These are phyloP conservation scores for Nemania bipapillata DNA, from an alignment of 2,329 filamentous ascomycete species.

Conservation along the genomic window DNA sequence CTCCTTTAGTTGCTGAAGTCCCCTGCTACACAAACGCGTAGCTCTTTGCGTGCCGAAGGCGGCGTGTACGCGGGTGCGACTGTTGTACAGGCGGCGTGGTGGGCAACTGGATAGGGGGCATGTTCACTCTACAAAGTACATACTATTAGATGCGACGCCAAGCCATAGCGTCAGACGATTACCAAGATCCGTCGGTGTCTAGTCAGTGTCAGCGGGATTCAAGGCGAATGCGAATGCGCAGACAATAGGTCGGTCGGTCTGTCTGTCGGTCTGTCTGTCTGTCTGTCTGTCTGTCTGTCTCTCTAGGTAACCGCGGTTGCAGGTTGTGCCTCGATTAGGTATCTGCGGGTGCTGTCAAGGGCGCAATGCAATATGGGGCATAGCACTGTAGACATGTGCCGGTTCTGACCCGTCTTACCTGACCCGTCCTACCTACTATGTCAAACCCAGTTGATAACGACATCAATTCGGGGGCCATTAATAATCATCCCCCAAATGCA, in stretches of 20 bases:
- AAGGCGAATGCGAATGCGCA: background rate
- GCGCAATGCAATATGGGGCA: conserved; percentile 33
- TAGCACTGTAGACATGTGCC: conserved; percentile 27
- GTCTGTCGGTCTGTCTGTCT: too few species aligned
- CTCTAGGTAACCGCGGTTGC: background rate
- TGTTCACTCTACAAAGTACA: background rate
- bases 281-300: too few species aligned
- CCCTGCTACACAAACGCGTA: conserved; percentile 9
- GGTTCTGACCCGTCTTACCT: conserved; percentile 32
- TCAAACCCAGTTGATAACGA: conserved; percentile 32
- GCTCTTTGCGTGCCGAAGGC: conserved; percentile 7
- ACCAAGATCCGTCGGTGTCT: background rate
- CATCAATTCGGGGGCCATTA: conserved; percentile 32
- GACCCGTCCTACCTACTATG: too few species aligned
- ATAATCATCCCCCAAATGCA: conserved; percentile 33
- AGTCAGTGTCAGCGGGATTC: background rate
- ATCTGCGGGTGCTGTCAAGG: conserved; percentile 5
- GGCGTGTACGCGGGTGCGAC: conserved; percentile 8
- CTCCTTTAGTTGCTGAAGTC: conserved; percentile 8
- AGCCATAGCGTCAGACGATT: background rate
- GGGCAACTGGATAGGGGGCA: background rate
- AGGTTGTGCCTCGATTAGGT: conserved; percentile 6
- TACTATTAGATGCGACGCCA: conserved; percentile 18
- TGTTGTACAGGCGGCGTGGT: too few species aligned
- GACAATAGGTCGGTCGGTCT: too few species aligned